A percentile compares a stretch with the other conserved stretches of the same genome.
Evolutionary conservation across 148 eudicot genomes (phyloP).

Genomic region (Silene uniflora): DNA sequence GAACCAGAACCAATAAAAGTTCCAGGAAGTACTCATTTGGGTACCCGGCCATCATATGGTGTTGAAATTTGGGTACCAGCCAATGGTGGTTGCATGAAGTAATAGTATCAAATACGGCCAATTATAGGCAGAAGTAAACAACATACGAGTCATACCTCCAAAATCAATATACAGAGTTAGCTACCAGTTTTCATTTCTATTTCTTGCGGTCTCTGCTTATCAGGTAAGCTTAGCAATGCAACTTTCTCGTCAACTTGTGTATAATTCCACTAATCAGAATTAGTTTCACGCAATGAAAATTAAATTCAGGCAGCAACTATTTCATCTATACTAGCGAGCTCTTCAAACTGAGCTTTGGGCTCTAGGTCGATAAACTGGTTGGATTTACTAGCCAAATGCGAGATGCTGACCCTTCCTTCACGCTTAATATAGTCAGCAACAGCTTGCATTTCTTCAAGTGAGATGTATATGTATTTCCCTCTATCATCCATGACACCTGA

Average conservation of each 20-base stretch:
- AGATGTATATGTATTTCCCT: constrained; percentile 95
- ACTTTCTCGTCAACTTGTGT: not conserved
- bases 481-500: constrained; percentile 99
- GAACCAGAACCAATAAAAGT: not conserved
- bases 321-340: constrained; percentile 49
- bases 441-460: constrained; percentile 92
- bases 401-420: constrained; percentile 88
- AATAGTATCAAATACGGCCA: not conserved
- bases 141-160: constrained; percentile 1
- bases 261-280: not conserved
- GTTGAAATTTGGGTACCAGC: not conserved
- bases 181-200: not conserved
- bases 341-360: constrained; percentile 64
- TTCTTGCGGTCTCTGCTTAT: constrained; percentile 12
- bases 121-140: constrained; percentile 2
- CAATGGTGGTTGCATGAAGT: not conserved
- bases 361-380: constrained; percentile 97
- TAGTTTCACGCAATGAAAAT: not conserved
- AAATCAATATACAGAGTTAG: constrained; percentile 3
- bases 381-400: constrained; percentile 92
- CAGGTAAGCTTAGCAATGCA: not conserved
- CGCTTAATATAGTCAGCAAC: constrained; percentile 93
- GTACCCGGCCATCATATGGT: not conserved
- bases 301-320: constrained; percentile 50
- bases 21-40: not conserved